Percentiles rank a stretch among this genome's conserved stretches.
These are phyloP conservation scores for Claviceps sp. DNA, from an alignment of 2,329 filamentous ascomycete species.

Conservation along the genomic window DNA sequence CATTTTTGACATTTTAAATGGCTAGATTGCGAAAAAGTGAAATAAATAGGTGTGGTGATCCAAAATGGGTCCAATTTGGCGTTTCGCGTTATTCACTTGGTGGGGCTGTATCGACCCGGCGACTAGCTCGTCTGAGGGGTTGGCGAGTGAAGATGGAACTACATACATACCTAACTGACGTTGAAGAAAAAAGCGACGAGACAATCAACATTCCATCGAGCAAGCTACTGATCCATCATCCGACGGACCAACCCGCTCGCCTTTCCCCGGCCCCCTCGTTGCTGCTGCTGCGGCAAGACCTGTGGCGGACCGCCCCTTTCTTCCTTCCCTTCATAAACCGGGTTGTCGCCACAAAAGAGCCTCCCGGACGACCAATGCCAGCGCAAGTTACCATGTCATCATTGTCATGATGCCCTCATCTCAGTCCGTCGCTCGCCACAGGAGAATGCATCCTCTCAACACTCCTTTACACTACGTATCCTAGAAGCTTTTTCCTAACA, in stretches of 20 bases:
- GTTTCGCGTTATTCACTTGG: no score
- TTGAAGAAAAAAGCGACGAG: neutral
- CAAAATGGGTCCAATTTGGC: no score
- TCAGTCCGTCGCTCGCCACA: neutral
- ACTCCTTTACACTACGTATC: neutral
- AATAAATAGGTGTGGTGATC: no score
- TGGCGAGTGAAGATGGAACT: no score
- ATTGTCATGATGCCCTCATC: neutral
- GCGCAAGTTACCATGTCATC: neutral
- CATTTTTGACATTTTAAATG: no score
- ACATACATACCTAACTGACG: neutral
- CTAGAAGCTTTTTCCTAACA: neutral
- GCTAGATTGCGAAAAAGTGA: no score
- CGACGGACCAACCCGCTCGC: neutral
- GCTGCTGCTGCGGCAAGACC: neutral
- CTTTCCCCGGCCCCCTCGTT: neutral
- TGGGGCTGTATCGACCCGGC: no score
- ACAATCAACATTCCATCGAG: neutral
- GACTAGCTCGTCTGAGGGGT: no score
- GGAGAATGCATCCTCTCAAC: neutral
- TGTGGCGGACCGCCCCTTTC: neutral
- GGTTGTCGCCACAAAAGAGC: neutral
- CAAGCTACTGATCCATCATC: neutral
- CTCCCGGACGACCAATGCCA: neutral
- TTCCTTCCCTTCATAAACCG: neutral